Evolutionary conservation across 768 basidiomycete genomes (phyloP).

Genomic region (Baorangia bicolor): DNA sequence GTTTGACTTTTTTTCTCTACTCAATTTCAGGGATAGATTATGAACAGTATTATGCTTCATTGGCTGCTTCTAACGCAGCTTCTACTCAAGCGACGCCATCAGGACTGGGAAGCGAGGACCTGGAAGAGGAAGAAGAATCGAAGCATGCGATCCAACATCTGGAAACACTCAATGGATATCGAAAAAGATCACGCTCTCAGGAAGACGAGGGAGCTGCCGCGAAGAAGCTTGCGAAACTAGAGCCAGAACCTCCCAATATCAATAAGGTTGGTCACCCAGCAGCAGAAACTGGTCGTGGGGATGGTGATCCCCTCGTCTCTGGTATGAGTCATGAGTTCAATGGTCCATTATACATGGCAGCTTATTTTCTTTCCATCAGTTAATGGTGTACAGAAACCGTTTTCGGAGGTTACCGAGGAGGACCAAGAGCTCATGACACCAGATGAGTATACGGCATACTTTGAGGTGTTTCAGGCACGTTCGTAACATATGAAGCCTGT

Average conservation of each 20-base stretch:
- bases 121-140: constrained; percentile 69
- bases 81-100: constrained; percentile 65
- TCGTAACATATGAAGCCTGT: constrained; percentile 13
- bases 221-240: constrained; percentile 45
- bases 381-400: constrained; percentile 68
- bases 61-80: constrained; percentile 61
- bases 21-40: constrained; percentile 49
- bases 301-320: constrained; percentile 65
- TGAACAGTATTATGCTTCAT: constrained; percentile 79
- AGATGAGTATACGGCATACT: constrained; percentile 86
- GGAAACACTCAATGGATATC: constrained; percentile 68
- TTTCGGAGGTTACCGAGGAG: constrained; percentile 85
- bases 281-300: constrained; percentile 1
- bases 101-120: constrained; percentile 50
- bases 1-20: not conserved
- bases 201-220: constrained; percentile 50
- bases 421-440: constrained; percentile 92
- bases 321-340: constrained; percentile 42
- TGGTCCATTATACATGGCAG: not conserved
- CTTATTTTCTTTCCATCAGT: constrained; percentile 44
- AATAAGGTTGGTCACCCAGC: constrained; percentile 5
- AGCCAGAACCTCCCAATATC: constrained; percentile 28
- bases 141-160: constrained; percentile 67
- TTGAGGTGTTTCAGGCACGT: constrained; percentile 61
- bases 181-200: constrained; percentile 68